phyloP scores from a whole-genome alignment of 805 yeast genomes.

The Saturnispora saitoi region DNA sequence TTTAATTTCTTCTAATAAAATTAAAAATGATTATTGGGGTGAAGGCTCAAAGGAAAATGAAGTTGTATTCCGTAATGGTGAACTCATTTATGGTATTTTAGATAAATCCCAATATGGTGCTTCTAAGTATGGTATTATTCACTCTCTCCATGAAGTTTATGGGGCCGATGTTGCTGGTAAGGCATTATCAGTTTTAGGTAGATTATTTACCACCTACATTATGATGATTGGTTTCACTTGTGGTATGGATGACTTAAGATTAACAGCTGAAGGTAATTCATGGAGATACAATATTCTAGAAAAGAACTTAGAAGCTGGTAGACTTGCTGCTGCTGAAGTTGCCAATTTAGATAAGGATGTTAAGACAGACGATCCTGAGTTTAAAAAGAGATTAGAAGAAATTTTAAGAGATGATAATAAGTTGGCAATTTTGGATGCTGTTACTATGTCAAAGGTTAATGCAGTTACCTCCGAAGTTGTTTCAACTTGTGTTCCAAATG shows the following conservation, averaged over 20 bases:
- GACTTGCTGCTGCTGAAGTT: conserved; percentile 90
- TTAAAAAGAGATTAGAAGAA: conserved; percentile 84
- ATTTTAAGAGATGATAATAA: conserved; percentile 89
- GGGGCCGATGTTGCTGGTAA: conserved; percentile 89
- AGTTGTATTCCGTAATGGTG: conserved; percentile 82
- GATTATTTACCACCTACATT: conserved; percentile 89
- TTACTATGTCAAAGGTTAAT: conserved; percentile 88
- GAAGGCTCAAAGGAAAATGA: conserved; percentile 73
- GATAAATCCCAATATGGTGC: conserved; percentile 99
- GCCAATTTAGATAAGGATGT: conserved; percentile 62
- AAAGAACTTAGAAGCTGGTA: conserved; percentile 74
- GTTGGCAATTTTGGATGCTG: conserved; percentile 90
- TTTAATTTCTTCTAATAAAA: conserved; percentile 72
- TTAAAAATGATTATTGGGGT: conserved; percentile 95
- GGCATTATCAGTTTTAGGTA: conserved; percentile 83
- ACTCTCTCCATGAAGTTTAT: conserved; percentile 90
- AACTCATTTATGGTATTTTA: conserved; percentile 80
- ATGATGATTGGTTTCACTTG: conserved; percentile 93
- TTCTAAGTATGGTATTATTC: conserved; percentile 92
- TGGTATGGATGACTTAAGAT: conserved; percentile 98
- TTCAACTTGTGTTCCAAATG: conserved; percentile 87
- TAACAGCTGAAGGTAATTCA: conserved; percentile 82
- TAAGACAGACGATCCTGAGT: conserved; percentile 52
- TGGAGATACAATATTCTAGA: conserved; percentile 81
- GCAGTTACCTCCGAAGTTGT: conserved; percentile 92